These are phyloP conservation scores for Amylocarpus encephaloides DNA, from an alignment of 2,329 filamentous ascomycete genomes.

Conservation along the genomic window DNA sequence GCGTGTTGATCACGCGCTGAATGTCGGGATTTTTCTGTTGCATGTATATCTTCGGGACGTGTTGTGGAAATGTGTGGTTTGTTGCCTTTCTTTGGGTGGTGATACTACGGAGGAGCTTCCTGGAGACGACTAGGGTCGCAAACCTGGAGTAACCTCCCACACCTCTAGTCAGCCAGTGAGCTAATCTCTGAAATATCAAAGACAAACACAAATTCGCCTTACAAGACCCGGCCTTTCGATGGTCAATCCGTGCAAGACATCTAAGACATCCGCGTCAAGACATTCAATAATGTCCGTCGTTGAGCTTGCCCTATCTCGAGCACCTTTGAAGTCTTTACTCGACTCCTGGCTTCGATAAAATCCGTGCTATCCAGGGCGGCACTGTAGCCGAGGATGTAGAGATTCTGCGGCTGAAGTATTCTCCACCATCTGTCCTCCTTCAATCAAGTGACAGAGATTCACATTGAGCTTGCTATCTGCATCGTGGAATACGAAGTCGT, in stretches of 20 bases:
- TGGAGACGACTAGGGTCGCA: not conserved
- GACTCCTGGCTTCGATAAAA: not conserved
- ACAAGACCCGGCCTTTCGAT: no score
- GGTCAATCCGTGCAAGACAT: not conserved
- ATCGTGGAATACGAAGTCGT: conserved; percentile 4
- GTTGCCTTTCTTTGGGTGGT: no score
- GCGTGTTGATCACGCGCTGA: conserved; percentile 6
- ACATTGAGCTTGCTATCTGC: not conserved
- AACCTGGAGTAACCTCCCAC: not conserved
- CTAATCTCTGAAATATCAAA: no score
- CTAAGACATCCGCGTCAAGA: not conserved
- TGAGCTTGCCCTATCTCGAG: no score
- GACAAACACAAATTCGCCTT: no score
- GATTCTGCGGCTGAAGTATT: not conserved
- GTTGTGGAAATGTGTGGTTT: not conserved
- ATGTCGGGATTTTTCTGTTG: not conserved
- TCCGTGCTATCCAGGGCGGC: not conserved
- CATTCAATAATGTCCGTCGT: not conserved
- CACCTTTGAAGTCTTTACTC: not conserved
- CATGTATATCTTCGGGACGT: not conserved
- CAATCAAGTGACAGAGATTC: not conserved
- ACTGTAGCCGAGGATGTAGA: not conserved
- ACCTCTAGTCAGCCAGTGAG: no score
- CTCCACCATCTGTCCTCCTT: not conserved
- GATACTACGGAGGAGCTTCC: not conserved